phyloP scores from a whole-genome alignment of 1,139 yeast species.

The Geotrichum klebahnii region DNA sequence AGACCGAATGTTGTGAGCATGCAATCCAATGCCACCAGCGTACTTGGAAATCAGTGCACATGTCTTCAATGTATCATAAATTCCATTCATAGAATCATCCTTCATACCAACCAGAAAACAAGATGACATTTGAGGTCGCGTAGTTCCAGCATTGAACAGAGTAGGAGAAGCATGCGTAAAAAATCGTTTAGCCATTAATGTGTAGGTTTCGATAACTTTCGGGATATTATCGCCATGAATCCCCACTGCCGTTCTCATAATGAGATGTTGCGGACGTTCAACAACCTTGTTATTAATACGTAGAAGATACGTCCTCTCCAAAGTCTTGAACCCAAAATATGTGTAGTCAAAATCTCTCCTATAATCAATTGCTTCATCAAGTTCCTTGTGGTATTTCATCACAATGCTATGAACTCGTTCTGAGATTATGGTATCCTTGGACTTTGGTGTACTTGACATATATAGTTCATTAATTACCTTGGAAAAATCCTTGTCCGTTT shows the following conservation, averaged over 20 bases:
- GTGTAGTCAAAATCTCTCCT: constrained; percentile 64
- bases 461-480: constrained; percentile 63
- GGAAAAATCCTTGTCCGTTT: constrained; percentile 68
- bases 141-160: constrained; percentile 75
- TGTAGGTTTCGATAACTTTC: constrained; percentile 62
- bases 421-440: constrained; percentile 66
- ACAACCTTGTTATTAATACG: constrained; percentile 56
- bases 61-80: constrained; percentile 69
- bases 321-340: constrained; percentile 72
- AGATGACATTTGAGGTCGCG: constrained; percentile 69
- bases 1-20: constrained; percentile 68
- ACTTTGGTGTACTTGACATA: constrained; percentile 55
- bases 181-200: constrained; percentile 67
- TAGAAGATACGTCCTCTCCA: constrained; percentile 65
- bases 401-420: constrained; percentile 55
- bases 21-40: constrained; percentile 83
- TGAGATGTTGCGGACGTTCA: constrained; percentile 76
- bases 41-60: constrained; percentile 75
- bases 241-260: constrained; percentile 76
- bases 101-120: constrained; percentile 77
- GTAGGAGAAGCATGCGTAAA: constrained; percentile 84
- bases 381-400: constrained; percentile 48
- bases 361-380: constrained; percentile 61
- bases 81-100: constrained; percentile 78
- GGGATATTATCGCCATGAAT: constrained; percentile 66